These are phyloP conservation scores for Xylariaceae sp. DNA, from an alignment of 2,329 filamentous ascomycete species.

Conservation along the genomic window DNA sequence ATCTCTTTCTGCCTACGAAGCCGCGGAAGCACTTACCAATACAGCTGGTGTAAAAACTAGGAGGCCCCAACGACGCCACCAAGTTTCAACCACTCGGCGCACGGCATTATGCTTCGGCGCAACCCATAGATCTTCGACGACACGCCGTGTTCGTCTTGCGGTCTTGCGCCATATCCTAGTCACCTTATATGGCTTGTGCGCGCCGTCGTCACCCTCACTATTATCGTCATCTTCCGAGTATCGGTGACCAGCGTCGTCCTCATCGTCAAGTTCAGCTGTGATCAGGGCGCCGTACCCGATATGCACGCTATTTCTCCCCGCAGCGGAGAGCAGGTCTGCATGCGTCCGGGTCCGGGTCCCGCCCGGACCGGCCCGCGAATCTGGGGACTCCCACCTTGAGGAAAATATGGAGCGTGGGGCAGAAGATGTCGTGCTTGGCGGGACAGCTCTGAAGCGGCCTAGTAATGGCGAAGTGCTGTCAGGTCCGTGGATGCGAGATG, in stretches of 20 bases:
- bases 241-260: slow-evolving; percentile 28
- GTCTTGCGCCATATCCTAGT: slow-evolving; percentile 32
- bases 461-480: slow-evolving; percentile 54
- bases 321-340: slow-evolving; percentile 37
- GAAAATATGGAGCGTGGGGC: slow-evolving; percentile 13
- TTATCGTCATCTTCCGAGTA: slow-evolving; percentile 23
- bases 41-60: slow-evolving; percentile 57
- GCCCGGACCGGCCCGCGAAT: slow-evolving; percentile 28
- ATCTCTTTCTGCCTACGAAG: background rate
- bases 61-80: slow-evolving; percentile 59
- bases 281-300: slow-evolving; percentile 52
- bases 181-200: slow-evolving; percentile 26
- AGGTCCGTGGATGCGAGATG: slow-evolving; percentile 39
- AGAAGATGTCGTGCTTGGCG: slow-evolving; percentile 19
- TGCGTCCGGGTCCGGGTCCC: background rate
- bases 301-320: slow-evolving; percentile 48
- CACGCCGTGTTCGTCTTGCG: slow-evolving; percentile 33
- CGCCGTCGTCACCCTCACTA: slow-evolving; percentile 34
- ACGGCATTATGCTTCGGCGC: slow-evolving; percentile 55
- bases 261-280: slow-evolving; percentile 37
- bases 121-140: slow-evolving; percentile 52
- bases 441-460: slow-evolving; percentile 59
- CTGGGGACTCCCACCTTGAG: slow-evolving; percentile 16
- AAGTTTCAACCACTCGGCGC: slow-evolving; percentile 52
- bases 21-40: slow-evolving; percentile 44